Evolutionary conservation across 257 asterid genomes (phyloP).

Genomic region (Ophiorrhiza pumila): DNA sequence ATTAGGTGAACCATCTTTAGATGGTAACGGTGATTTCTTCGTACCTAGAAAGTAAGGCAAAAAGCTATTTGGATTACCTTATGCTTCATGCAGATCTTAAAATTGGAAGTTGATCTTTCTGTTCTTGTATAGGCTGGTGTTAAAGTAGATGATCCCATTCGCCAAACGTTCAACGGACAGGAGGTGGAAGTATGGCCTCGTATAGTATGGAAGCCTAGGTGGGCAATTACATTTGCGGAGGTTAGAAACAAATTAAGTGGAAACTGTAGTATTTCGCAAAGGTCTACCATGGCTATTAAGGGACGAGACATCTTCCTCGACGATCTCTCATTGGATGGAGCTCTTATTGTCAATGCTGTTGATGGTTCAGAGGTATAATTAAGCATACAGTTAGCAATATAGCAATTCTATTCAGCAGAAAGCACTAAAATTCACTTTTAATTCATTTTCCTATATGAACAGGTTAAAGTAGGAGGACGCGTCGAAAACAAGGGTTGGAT

Average conservation of each 20-base stretch:
- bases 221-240: constrained; percentile 88
- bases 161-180: constrained; percentile 66
- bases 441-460: neutral
- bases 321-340: constrained; percentile 82
- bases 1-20: neutral
- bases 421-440: neutral
- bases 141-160: constrained; percentile 66
- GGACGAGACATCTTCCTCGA: constrained; percentile 58
- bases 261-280: constrained; percentile 60
- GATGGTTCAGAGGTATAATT: constrained; percentile 75
- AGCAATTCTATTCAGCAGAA: neutral
- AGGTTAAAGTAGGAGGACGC: constrained; percentile 69
- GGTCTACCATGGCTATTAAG: constrained; percentile 66
- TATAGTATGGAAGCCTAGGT: constrained; percentile 84
- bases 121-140: constrained; percentile 70
- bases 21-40: neutral
- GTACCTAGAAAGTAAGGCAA: neutral
- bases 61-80: neutral
- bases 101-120: constrained; percentile 9
- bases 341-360: constrained; percentile 61
- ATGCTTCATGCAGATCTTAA: constrained; percentile 11
- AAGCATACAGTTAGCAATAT: neutral
- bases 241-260: constrained; percentile 58
- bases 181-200: constrained; percentile 98
- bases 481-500: constrained; percentile 81